Evolutionary conservation across 2,329 filamentous ascomycete species (phyloP).

Genomic region (Alternaria rosae): DNA sequence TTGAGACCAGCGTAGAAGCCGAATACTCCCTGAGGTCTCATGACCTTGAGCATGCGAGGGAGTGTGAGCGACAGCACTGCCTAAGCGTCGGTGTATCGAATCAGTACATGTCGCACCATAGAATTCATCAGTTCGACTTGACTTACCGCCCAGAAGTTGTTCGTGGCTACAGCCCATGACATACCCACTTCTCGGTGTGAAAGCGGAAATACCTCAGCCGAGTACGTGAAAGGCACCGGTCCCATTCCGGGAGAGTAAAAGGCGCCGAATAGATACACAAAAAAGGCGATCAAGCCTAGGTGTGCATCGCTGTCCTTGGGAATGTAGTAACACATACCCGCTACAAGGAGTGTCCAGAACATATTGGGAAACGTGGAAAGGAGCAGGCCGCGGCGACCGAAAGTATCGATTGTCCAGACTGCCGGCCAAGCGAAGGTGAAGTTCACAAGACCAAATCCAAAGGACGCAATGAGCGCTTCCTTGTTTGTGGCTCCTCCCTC

Average conservation of each 20-base stretch:
- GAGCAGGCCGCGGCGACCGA: slow-evolving; percentile 60
- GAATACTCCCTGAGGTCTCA: slow-evolving; percentile 64
- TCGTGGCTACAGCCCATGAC: slow-evolving; percentile 73
- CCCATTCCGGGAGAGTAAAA: slow-evolving; percentile 52
- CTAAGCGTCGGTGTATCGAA: not conserved
- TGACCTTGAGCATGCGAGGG: slow-evolving; percentile 62
- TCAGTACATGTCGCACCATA: not conserved
- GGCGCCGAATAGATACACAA: slow-evolving; percentile 64
- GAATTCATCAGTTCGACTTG: not conserved
- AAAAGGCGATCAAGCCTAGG: slow-evolving; percentile 61
- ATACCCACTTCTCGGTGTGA: slow-evolving; percentile 76
- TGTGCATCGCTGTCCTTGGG: slow-evolving; percentile 50
- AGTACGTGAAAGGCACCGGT: slow-evolving; percentile 55
- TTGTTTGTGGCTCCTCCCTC: slow-evolving; percentile 55
- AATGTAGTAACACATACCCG: slow-evolving; percentile 63
- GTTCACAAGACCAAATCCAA: slow-evolving; percentile 66
- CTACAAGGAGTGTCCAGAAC: slow-evolving; percentile 57
- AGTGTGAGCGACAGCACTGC: slow-evolving; percentile 70
- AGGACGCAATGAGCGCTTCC: slow-evolving; percentile 61
- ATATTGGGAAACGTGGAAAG: slow-evolving; percentile 61
- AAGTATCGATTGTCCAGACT: slow-evolving; percentile 62
- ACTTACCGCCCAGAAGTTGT: slow-evolving; percentile 60
- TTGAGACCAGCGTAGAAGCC: slow-evolving; percentile 70
- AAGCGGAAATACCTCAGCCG: slow-evolving; percentile 71
- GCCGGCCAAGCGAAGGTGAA: slow-evolving; percentile 67